A percentile compares a stretch with the other conserved stretches of the same genome.
Conservation (phyloP, 2,329 filamentous ascomycete species). For the Xylaria hypoxylon region DNA sequence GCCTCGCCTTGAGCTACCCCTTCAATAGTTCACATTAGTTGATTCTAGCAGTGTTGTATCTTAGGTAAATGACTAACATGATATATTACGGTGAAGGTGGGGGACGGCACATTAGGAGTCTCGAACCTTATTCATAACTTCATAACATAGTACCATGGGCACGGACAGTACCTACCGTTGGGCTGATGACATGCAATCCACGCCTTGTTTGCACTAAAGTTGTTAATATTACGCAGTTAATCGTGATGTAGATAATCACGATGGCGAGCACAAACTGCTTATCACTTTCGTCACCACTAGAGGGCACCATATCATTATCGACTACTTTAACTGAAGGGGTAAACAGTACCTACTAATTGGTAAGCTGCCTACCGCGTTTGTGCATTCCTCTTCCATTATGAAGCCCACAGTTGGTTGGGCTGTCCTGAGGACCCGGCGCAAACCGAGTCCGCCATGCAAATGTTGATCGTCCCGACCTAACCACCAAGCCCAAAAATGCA, state of each 20-base stretch:
- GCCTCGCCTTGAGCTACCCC: background rate
- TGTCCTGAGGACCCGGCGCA: conserved; percentile 5
- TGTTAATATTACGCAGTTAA: background rate
- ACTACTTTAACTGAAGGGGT: conserved; percentile 24
- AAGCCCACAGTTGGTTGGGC: conserved; percentile 2
- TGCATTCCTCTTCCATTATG: conserved; percentile 24
- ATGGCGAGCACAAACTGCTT: background rate
- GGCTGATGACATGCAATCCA: no score
- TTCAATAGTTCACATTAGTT: background rate
- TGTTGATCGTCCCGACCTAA: conserved; percentile 39
- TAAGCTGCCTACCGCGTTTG: conserved; percentile 16
- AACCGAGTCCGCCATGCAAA: conserved; percentile 53
- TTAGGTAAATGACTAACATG: background rate
- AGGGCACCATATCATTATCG: conserved; percentile 29
- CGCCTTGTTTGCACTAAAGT: no score
- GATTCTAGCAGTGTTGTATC: background rate
- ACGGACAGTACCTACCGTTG: background rate
- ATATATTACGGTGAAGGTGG: no score
- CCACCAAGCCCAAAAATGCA: conserved; percentile 55
- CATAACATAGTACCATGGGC: no score
- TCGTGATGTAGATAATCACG: background rate
- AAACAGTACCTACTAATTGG: conserved; percentile 9
- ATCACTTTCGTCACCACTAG: background rate
- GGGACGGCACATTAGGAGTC: background rate
- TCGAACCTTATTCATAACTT: background rate